Evolutionary conservation across 2,329 filamentous ascomycete species (phyloP), one percentile per base, ranked within the genome.

Genomic region (Hansfordia pulvinata): DNA sequence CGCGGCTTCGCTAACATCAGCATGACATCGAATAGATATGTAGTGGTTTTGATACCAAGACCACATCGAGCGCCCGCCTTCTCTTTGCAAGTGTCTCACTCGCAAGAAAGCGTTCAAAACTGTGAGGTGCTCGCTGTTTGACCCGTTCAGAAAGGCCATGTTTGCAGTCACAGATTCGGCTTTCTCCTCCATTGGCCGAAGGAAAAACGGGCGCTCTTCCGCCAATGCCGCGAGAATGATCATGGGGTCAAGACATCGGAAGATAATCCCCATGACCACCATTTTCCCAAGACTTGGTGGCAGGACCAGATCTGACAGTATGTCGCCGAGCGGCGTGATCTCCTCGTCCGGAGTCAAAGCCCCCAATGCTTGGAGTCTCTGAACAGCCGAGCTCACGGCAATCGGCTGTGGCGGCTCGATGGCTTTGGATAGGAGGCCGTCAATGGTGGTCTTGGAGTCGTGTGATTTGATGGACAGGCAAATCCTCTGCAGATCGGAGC

Each of bases 231-330:
- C 58, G 5, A 62, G 35, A 16, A 63, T 52, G 16, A 67, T 35
- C 36, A 66, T 53, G 1, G 62, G 59, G 33, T 65, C 59, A 4
- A 67, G 44, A 35, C 62, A 67, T 19, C 52, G 50, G 44, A 67
- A 67, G 23, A 67, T 52, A 15, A 62, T 42, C 5, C 62, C 62
- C 8, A 67, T 42, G 12, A 64, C 29, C 27, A 66, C 51, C 53
- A 66, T 56, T 32, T 64, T 66, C 17, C 54, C 62, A 19, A 58
- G 35, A 4, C 44, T 35, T 6, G 62, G 62, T 30, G 58, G 49
- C 4, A 64, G 43, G 3, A 58, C 54, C 26, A 60, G 32, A 10
- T 41, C 37, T 6, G 52, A 44, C 18, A 65, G 42, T n/a, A 60
- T 31, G n/a, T 43, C 44, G 11, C 62, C 62, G 5, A 68, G 47